Base-by-base conservation (phyloP, 1,139 yeast species). In the Zygosaccharomyces pseudobailii region DNA sequence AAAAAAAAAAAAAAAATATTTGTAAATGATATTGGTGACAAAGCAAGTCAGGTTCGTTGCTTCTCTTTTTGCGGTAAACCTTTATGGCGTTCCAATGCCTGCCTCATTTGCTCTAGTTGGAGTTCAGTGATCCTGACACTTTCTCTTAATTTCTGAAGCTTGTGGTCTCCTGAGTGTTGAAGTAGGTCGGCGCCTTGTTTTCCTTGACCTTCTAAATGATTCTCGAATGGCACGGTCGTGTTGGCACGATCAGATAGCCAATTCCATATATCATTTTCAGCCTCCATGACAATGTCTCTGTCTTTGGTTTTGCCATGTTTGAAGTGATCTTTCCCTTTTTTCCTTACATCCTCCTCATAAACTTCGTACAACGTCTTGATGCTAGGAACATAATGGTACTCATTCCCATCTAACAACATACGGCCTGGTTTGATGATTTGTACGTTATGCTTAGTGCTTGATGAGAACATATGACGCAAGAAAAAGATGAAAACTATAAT, bases 251-350 rank as follows among this genome's bases (percentile, higher is more conserved):
- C 77, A 47, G 80, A 79, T 38, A 88, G 75, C 96, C 96, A 89
- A 43, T 79, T 75, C 96, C 96, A 89, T 48, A 89, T 66, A 36
- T 77, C 76, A 34, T 76, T 74, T 65, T 88, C 95, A 49, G 82
- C 78, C 47, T 75, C 72, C 52, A 48, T 46, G 17, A 60, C 40
- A 35, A 59, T 42, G 33, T 53, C 53, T 10, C 32, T 42, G 8
- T 37, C 37, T 19, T 28, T 20, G 10, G 45, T 32, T 9, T 42
- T 39, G 23, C 36, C 43, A 10, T 38, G 10, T 6, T 34, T 40
- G n/a, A 42, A 38, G n/a, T 39, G 38, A 7, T 40, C 42, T 3
- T 30, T 47, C 20, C 37, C 41, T 7, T 44, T 72, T 56, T 44
- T 67, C 44, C 65, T 54, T 36, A 64, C 56, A 10, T 63, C 64